Evolutionary conservation across 2,329 filamentous ascomycete species (phyloP), one percentile per base, ranked within the genome.

Genomic region (Aureobasidium melanogenum): DNA sequence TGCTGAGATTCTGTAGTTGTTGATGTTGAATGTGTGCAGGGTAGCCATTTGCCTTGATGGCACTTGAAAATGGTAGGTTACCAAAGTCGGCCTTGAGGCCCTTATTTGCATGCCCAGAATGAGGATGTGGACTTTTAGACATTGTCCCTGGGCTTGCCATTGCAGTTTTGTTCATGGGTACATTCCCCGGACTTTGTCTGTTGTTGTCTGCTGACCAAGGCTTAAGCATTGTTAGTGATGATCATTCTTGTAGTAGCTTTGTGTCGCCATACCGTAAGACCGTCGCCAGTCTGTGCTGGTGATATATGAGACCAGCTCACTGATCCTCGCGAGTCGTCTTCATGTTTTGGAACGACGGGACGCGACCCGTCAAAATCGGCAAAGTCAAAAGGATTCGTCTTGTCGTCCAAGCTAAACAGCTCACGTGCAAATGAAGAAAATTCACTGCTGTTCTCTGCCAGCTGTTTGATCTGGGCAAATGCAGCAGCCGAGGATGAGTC

Each of bases 21-120:
- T 54, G 59, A 2, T 43, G 39, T 48, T 61, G 59, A 12, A 54
- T 61, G n/a, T 51, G 24, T 2, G 41, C 26, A 22, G 59, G 59
- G 17, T 61, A 56, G 15, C 59, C 59, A 26, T 61, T 61, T 7
- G 50, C 59, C 26, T 46, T 39, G 32, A 61, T 55, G 7, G 59
- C 59, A 26, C 59, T 61, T 6, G 59, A 61, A 8, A 61, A 55
- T 10, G 59, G 59, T n/a, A 61, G 24, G 14, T 61, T 61, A 17
- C 59, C 59, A 32, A 56, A 55, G 17, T 34, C 36, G 6, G 56
- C 51, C 5, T 3, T 43, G 5, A 46, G 26, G 10, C 44, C 44
- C 7, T 14, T 2, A 26, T 22, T 32, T n/a, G 12, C 9, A 1
- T 12, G 56, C 7, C 28, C n/a, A 10, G 12, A 12, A 8, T 41